Evolutionary conservation across 305 asterid species (phyloP).

Genomic region (Fraxinus baroniana): DNA sequence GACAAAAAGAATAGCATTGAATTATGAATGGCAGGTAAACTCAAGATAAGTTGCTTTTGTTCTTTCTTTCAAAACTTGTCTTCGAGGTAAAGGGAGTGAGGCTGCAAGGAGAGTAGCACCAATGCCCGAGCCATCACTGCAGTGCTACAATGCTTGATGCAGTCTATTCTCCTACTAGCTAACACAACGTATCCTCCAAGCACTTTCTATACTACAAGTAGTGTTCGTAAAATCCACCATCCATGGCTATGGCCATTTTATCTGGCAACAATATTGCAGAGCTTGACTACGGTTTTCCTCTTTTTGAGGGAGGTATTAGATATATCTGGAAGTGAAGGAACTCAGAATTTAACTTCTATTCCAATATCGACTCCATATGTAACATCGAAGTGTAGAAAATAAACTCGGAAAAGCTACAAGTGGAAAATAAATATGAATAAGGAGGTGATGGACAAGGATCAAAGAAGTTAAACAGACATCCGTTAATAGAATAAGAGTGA

Average conservation of each 20-base stretch:
- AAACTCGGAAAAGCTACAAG: neutral
- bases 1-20: neutral
- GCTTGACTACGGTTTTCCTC: slow-evolving; percentile 62
- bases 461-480: neutral
- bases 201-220: slow-evolving; percentile 66
- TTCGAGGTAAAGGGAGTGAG: slow-evolving; percentile 56
- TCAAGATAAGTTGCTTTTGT: too few species aligned
- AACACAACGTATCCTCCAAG: slow-evolving; percentile 57
- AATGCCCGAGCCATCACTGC: slow-evolving; percentile 81
- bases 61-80: neutral
- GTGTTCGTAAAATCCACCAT: slow-evolving; percentile 80
- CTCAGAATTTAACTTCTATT: neutral
- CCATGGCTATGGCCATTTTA: slow-evolving; percentile 70
- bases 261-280: slow-evolving; percentile 63
- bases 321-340: slow-evolving; percentile 39
- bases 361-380: neutral
- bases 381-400: neutral
- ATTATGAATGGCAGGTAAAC: neutral
- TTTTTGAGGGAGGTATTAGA: slow-evolving; percentile 54
- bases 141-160: slow-evolving; percentile 52
- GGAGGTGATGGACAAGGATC: neutral
- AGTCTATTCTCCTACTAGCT: slow-evolving; percentile 50
- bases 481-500: neutral
- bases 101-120: slow-evolving; percentile 92
- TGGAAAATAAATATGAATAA: neutral